Conservation (phyloP, 345 rosid species). For the Eucalyptus pauciflora region DNA sequence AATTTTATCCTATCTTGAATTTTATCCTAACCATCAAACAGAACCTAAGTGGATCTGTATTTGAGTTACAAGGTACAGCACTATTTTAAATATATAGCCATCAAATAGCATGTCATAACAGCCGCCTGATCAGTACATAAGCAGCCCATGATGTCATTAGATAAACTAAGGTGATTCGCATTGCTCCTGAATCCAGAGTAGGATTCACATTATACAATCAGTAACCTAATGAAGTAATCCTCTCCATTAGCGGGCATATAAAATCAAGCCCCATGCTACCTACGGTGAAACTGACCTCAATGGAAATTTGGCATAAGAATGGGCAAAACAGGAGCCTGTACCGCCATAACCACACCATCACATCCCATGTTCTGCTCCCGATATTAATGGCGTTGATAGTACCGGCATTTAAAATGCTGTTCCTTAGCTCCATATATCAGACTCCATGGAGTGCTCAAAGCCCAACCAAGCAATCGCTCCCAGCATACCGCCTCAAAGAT, state of each 20-base stretch:
- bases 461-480: not conserved
- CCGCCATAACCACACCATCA: not conserved
- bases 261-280: not conserved
- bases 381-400: not conserved
- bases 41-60: not conserved
- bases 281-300: not conserved
- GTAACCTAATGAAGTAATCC: not conserved
- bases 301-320: not conserved
- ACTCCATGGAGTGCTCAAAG: not conserved
- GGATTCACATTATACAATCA: not conserved
- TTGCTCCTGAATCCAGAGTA: not conserved
- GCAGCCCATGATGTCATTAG: not conserved
- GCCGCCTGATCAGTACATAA: not conserved
- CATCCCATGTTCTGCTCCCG: not conserved
- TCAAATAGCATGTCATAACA: not conserved
- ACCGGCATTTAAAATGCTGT: not conserved
- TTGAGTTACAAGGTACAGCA: not conserved
- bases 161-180: not conserved
- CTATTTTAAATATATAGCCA: not conserved
- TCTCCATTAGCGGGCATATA: not conserved
- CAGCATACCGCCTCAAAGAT: not conserved
- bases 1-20: too few species aligned
- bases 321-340: not conserved
- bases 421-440: not conserved
- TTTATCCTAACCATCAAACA: too few species aligned